Evolutionary conservation across 257 asterid genomes (phyloP).

Genomic region (Cruciata laevipes): DNA sequence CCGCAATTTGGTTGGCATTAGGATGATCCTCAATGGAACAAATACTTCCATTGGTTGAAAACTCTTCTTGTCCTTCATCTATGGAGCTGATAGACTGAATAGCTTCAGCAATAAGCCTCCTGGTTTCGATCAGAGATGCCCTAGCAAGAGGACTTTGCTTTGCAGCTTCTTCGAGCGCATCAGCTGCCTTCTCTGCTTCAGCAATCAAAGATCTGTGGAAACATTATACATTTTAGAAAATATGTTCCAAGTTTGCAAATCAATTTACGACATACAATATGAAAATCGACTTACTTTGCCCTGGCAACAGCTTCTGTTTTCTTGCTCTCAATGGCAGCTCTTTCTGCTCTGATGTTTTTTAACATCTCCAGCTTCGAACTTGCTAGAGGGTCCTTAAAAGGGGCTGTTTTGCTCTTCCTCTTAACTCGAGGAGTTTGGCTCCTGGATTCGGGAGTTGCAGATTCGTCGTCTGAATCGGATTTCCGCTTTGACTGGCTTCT

Average conservation of each 20-base stretch:
- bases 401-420: slow-evolving; percentile 42
- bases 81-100: slow-evolving; percentile 46
- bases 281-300: slow-evolving; percentile 58
- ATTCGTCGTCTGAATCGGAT: slow-evolving; percentile 25
- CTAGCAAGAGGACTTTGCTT: slow-evolving; percentile 55
- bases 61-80: slow-evolving; percentile 30
- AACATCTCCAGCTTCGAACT: slow-evolving; percentile 75
- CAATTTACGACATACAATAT: neutral
- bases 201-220: slow-evolving; percentile 66
- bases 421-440: slow-evolving; percentile 29
- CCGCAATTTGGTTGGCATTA: slow-evolving; percentile 15
- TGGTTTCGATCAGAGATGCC: slow-evolving; percentile 62
- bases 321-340: slow-evolving; percentile 46
- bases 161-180: slow-evolving; percentile 69
- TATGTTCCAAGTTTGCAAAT: neutral
- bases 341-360: slow-evolving; percentile 60
- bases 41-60: slow-evolving; percentile 15
- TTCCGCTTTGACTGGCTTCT: slow-evolving; percentile 27
- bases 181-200: slow-evolving; percentile 90
- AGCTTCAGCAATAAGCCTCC: slow-evolving; percentile 76
- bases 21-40: slow-evolving; percentile 7
- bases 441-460: slow-evolving; percentile 25
- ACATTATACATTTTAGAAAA: neutral
- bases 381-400: slow-evolving; percentile 72
- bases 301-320: slow-evolving; percentile 46